Evolutionary conservation across 169 alveolate genomes (phyloP), one percentile per base, ranked within the genome.

Genomic region (Plasmodium vivax): DNA sequence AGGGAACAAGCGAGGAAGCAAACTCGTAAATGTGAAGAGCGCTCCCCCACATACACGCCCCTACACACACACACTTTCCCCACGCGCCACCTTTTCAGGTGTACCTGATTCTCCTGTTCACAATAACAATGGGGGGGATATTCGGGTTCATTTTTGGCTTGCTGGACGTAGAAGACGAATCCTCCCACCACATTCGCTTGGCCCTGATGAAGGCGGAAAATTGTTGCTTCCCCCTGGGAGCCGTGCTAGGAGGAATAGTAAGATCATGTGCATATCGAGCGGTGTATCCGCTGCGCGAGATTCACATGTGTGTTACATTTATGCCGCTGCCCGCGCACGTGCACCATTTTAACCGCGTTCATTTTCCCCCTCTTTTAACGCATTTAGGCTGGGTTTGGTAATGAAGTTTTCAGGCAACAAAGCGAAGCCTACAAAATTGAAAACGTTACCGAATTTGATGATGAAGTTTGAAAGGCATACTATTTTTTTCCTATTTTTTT

Each of bases 131-230:
- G 99, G 99, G 99, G 10, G 98, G 97, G 27, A 84, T 98, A 23
- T 98, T 98, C 81, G 99, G 99, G 32, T 97, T 97, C 83, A 97
- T 98, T 34, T 99, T 98, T 92, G 99, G 99, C 43, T 84, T 99
- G 62, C 96, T 98, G 96, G 99, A 98, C 92, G 98, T 98, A 32
- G 99, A 98, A 93, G 99, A 97, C 87, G 98, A 96, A 56, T 97
- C 97, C 80, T 96, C 96, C 83, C 98, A 98, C 95, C 98, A 98
- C 91, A 95, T 98, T 85, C 97, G 97, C 56, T 96, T 98, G 72
- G 98, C 99, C 2, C 96, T 98, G 71, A 96, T 98, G 96, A 96
- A 98, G 43, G 99, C 98, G 85, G 98, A 97, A 80, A 95, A 97
- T 34, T 98, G 98, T 91, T 98, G 99, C 95, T 98, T 97, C 84